phyloP scores from a whole-genome alignment of 1,284 basidiomycete species.

The Pholiota adiposa region DNA sequence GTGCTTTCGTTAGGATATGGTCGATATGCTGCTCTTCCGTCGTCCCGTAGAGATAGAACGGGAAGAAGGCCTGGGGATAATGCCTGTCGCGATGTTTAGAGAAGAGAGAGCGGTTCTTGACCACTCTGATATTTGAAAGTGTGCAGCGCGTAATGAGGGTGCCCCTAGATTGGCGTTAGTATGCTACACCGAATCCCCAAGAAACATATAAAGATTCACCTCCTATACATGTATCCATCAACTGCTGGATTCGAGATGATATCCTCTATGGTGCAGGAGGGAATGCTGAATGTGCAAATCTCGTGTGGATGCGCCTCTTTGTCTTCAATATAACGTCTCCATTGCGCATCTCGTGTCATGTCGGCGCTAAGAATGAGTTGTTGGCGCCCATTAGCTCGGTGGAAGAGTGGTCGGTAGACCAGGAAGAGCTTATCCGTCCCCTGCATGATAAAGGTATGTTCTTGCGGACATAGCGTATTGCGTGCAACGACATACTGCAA shows the following conservation, averaged over 20 bases:
- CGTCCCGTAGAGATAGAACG: conserved; percentile 48
- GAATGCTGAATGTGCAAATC: conserved; percentile 26
- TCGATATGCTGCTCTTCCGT: conserved; percentile 39
- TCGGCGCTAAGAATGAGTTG: conserved; percentile 43
- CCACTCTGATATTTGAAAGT: conserved; percentile 34
- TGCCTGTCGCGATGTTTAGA: conserved; percentile 29
- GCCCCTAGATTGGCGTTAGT: conserved; percentile 10
- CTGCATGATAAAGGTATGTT: conserved; percentile 46
- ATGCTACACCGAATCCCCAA: background rate
- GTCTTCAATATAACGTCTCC: conserved; percentile 23
- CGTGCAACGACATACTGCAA: conserved; percentile 23
- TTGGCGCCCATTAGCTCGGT: conserved; percentile 40
- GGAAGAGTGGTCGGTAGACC: conserved; percentile 41
- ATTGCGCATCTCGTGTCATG: conserved; percentile 23
- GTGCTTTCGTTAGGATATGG: conserved; percentile 41
- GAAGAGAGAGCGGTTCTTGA: conserved; percentile 33
- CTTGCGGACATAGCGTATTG: conserved; percentile 34
- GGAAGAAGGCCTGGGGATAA: conserved; percentile 37
- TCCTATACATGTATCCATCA: conserved; percentile 24
- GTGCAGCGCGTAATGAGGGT: conserved; percentile 16
- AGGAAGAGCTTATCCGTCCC: conserved; percentile 41
- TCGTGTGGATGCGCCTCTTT: conserved; percentile 25
- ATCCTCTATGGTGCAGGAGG: conserved; percentile 20
- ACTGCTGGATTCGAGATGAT: conserved; percentile 23
- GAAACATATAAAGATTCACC: background rate